A percentile compares a stretch with the other conserved stretches of the same genome.
Conservation (phyloP, 257 asterid genomes). For the Agastache rugosa region DNA sequence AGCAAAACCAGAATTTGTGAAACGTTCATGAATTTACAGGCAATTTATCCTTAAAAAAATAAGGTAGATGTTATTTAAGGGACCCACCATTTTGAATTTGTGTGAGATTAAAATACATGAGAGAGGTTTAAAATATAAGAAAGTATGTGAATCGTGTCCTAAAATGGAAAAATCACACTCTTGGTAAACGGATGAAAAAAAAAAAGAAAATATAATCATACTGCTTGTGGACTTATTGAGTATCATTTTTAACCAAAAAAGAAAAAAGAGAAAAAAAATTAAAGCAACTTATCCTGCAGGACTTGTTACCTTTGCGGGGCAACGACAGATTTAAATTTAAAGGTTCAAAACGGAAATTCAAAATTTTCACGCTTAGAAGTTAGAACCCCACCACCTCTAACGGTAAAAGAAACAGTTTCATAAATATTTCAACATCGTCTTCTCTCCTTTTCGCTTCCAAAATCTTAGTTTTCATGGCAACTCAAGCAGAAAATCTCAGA, state of each 20-base stretch:
- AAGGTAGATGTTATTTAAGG: too few species aligned
- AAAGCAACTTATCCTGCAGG: not conserved
- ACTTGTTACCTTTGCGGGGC: not conserved
- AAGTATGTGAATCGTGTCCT: too few species aligned
- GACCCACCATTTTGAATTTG: too few species aligned
- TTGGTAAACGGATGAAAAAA: too few species aligned
- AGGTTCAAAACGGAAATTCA: constrained; percentile 34
- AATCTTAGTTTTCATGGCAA: constrained; percentile 33
- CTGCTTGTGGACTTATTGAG: too few species aligned
- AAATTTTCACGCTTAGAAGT: not conserved
- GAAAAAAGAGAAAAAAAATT: not conserved
- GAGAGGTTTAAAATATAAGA: too few species aligned
- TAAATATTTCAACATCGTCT: constrained; percentile 6
- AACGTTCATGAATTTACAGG: too few species aligned
- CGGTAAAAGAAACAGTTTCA: constrained; percentile 27
- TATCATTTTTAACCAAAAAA: not conserved
- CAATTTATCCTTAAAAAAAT: too few species aligned
- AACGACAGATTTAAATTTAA: constrained; percentile 32
- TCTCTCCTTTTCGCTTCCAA: not conserved
- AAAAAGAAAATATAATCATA: too few species aligned
- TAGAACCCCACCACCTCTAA: constrained; percentile 6
- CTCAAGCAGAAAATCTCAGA: constrained; percentile 33
- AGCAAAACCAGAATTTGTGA: too few species aligned
- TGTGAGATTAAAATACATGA: too few species aligned
- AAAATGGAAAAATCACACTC: too few species aligned